Conservation (phyloP, 441 rosid genomes). For the Erysimum cheiri region DNA sequence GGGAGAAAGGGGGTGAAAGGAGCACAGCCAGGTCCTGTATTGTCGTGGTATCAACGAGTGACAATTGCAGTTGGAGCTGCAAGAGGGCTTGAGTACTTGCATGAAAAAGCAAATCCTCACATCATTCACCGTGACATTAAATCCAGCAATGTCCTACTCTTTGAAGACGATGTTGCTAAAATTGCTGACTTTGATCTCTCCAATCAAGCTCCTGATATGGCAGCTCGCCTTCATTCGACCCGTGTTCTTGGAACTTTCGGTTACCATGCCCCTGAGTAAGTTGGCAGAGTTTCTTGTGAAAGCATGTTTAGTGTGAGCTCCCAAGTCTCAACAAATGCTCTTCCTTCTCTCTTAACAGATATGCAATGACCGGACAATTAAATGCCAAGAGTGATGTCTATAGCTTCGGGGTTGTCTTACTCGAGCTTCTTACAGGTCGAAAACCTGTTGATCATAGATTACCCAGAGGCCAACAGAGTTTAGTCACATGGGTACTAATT, state of each 20-base stretch:
- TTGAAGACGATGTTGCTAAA: conserved; percentile 78
- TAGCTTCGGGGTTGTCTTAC: conserved; percentile 77
- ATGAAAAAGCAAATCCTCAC: conserved; percentile 72
- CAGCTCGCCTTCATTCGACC: conserved; percentile 76
- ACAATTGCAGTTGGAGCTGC: conserved; percentile 84
- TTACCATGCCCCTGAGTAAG: conserved; percentile 87
- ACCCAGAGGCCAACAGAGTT: conserved; percentile 79
- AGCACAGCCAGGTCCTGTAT: conserved; percentile 72
- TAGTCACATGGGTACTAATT: conserved; percentile 74
- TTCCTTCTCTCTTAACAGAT: conserved; percentile 46
- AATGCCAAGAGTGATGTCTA: conserved; percentile 80
- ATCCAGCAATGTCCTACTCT: conserved; percentile 73
- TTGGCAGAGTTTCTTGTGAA: conserved; percentile 25
- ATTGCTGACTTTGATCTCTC: conserved; percentile 79
- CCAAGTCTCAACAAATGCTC: conserved; percentile 19
- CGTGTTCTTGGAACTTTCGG: conserved; percentile 83
- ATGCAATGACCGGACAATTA: conserved; percentile 77
- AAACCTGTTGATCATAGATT: conserved; percentile 77
- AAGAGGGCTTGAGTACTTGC: conserved; percentile 72
- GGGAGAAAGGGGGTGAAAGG: conserved; percentile 82
- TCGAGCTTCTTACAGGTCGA: conserved; percentile 73
- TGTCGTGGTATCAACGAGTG: conserved; percentile 75
- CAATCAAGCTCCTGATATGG: conserved; percentile 81
- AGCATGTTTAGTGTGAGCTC: background rate
- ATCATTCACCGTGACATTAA: conserved; percentile 73